These are phyloP conservation scores for Salix purpurea DNA, from an alignment of 345 rosid species.

Conservation along the genomic window DNA sequence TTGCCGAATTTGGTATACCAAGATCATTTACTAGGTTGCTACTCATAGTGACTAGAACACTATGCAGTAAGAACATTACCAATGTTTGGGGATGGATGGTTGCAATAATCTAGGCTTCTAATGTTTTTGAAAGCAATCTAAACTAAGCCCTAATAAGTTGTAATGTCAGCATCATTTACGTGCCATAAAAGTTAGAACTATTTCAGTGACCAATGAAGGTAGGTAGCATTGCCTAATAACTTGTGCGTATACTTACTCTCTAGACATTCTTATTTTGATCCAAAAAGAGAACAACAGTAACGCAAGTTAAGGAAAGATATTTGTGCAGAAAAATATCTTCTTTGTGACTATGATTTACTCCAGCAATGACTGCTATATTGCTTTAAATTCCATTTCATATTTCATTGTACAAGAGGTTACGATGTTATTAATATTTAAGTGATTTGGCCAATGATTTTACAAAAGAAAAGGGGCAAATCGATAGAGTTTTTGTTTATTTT, in stretches of 20 bases:
- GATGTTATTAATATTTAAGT: no score
- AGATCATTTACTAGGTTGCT: background rate
- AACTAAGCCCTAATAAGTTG: background rate
- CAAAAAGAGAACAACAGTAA: background rate
- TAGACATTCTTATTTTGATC: constrained; percentile 20
- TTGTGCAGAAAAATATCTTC: background rate
- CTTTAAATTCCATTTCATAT: no score
- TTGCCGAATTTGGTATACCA: background rate
- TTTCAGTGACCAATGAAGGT: constrained; percentile 12
- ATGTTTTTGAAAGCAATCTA: constrained; percentile 1
- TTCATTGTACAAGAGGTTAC: no score
- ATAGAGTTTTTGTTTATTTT: no score
- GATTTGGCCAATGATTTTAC: no score
- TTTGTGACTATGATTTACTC: background rate
- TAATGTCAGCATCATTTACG: constrained; percentile 24
- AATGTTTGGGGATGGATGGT: background rate
- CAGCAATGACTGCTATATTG: background rate
- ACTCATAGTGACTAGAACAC: background rate
- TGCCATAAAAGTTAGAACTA: constrained; percentile 15
- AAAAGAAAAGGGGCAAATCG: no score
- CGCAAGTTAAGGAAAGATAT: background rate
- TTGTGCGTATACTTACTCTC: background rate
- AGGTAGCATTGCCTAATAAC: background rate
- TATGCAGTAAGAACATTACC: background rate
- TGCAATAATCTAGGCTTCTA: background rate